Percentiles rank a stretch among this genome's conserved stretches.
These are phyloP conservation scores for Pseudocercospora fijiensis DNA, from an alignment of 2,329 filamentous ascomycete species.

Conservation along the genomic window DNA sequence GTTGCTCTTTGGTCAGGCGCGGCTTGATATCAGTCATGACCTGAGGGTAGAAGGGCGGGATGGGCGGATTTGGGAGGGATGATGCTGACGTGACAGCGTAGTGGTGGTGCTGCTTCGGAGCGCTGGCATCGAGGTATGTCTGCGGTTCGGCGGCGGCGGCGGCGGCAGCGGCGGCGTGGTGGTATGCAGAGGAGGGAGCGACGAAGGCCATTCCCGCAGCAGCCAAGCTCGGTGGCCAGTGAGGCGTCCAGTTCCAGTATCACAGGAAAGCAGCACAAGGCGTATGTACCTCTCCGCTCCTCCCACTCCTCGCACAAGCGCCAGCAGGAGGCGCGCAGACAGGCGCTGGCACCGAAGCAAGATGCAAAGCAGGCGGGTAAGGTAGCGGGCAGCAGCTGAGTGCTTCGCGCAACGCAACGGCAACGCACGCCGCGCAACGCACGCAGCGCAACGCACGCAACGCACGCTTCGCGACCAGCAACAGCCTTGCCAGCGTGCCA, in stretches of 20 bases:
- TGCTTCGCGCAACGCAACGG: constrained; percentile 6
- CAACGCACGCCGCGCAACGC: background rate
- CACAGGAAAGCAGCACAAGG: background rate
- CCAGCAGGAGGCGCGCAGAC: background rate
- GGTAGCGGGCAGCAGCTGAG: background rate
- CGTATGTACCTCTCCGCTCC: constrained; percentile 7
- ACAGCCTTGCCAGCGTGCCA: too few species aligned
- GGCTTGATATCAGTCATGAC: constrained; percentile 49
- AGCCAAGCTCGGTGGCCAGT: background rate
- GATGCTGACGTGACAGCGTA: constrained; percentile 12
- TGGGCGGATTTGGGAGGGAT: constrained; percentile 18
- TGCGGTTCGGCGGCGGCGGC: constrained; percentile 1
- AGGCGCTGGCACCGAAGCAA: background rate
- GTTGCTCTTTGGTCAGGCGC: constrained; percentile 54
- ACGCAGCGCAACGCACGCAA: constrained; percentile 10
- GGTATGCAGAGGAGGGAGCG: constrained; percentile 13
- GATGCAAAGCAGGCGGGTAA: background rate
- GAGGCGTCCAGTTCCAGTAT: background rate
- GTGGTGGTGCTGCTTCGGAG: constrained; percentile 22
- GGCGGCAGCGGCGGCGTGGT: too few species aligned
- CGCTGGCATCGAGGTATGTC: constrained; percentile 14
- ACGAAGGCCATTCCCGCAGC: constrained; percentile 25
- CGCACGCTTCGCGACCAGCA: background rate
- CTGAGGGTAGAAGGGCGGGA: constrained; percentile 30
- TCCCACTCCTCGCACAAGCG: constrained; percentile 3